A percentile compares a stretch with the other conserved stretches of the same genome.
Evolutionary conservation across 78 protist genomes (phyloP).

Genomic region (Chrysochromulina tobinii): DNA sequence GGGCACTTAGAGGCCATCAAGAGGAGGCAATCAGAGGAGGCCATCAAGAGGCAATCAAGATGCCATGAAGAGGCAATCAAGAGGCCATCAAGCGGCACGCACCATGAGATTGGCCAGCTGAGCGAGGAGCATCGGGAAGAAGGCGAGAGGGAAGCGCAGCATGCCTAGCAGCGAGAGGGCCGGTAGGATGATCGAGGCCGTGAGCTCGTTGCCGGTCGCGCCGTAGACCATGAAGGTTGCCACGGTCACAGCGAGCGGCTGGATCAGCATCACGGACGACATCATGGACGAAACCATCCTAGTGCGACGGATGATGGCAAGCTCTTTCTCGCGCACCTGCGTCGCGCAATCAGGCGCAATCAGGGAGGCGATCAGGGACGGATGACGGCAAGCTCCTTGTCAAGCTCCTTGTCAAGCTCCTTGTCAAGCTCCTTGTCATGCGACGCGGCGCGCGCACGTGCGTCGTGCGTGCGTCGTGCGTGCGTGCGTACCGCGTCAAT

Average conservation of each 20-base stretch:
- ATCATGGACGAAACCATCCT: background rate
- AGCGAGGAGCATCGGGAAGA: background rate
- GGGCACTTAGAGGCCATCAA: too few relatives aligned
- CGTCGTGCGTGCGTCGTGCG: too few relatives aligned
- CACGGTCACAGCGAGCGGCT: constrained; percentile 1
- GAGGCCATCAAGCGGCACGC: too few relatives aligned
- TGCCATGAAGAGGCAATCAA: too few relatives aligned
- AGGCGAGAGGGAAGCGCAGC: background rate
- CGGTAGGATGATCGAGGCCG: background rate
- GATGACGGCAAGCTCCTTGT: too few relatives aligned
- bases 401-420: too few relatives aligned
- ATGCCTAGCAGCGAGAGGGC: background rate
- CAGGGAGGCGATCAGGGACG: too few relatives aligned
- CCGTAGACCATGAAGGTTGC: constrained; percentile 42
- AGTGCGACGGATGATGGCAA: background rate
- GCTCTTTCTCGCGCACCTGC: background rate
- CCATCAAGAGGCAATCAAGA: too few relatives aligned
- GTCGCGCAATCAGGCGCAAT: too few relatives aligned
- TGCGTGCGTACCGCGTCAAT: background rate
- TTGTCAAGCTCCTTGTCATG: too few relatives aligned
- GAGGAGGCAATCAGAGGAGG: too few relatives aligned
- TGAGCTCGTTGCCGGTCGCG: background rate
- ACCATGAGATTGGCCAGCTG: background rate
- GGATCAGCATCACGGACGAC: background rate
- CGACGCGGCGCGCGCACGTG: too few relatives aligned